These are phyloP conservation scores for Aspergillus hortae DNA, from an alignment of 2,329 filamentous ascomycete genomes.

Conservation along the genomic window DNA sequence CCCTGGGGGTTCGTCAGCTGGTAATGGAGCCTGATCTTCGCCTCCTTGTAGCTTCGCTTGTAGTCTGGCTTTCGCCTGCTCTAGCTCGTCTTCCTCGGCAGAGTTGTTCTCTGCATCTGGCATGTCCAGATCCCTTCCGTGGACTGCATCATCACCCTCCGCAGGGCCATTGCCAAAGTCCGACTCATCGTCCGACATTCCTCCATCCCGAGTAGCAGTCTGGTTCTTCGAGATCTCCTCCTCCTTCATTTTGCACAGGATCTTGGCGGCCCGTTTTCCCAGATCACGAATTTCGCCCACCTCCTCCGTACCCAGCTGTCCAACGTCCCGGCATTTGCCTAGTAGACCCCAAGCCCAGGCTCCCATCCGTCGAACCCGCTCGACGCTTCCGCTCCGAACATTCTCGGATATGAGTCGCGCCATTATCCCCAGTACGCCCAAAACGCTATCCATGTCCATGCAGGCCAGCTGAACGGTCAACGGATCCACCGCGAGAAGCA, in stretches of 20 bases:
- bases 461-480: conserved; percentile 49
- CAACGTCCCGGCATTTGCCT: conserved; percentile 68
- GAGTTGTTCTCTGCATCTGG: conserved; percentile 13
- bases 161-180: conserved; percentile 9
- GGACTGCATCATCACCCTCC: background rate
- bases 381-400: conserved; percentile 58
- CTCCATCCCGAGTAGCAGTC: conserved; percentile 29
- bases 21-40: conserved; percentile 17
- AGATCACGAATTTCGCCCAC: conserved; percentile 74
- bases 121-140: conserved; percentile 13
- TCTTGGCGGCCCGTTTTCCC: conserved; percentile 67
- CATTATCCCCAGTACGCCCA: conserved; percentile 63
- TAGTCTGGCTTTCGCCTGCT: conserved; percentile 48
- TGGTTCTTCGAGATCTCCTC: conserved; percentile 32
- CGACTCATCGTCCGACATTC: conserved; percentile 19
- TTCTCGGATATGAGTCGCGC: conserved; percentile 57
- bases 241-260: conserved; percentile 43
- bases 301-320: conserved; percentile 71
- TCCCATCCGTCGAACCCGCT: conserved; percentile 64
- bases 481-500: conserved; percentile 42
- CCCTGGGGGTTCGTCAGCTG: conserved; percentile 3
- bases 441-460: conserved; percentile 59
- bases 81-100: conserved; percentile 35
- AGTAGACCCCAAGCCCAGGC: conserved; percentile 84
- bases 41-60: conserved; percentile 34